These are phyloP conservation scores for Diaporthe eres DNA, from an alignment of 2,329 filamentous ascomycete genomes.

Conservation along the genomic window DNA sequence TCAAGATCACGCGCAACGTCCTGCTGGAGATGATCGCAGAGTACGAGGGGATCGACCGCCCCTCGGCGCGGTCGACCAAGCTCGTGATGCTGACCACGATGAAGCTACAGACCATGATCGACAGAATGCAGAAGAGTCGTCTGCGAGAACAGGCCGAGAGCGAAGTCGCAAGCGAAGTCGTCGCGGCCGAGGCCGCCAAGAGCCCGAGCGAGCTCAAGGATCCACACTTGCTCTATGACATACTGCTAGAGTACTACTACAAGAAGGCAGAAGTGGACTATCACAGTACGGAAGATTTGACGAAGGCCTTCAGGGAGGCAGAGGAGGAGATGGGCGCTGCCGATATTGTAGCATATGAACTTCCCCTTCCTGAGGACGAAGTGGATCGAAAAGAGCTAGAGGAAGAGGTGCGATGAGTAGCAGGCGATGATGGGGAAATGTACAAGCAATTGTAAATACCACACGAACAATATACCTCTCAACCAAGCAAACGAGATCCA, in stretches of 20 bases:
- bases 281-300: background rate
- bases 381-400: background rate
- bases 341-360: background rate
- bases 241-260: slow-evolving; percentile 38
- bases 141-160: background rate
- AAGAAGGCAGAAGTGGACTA: slow-evolving; percentile 22
- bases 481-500: background rate
- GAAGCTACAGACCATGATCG: slow-evolving; percentile 35
- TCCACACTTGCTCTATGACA: slow-evolving; percentile 29
- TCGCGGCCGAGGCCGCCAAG: background rate
- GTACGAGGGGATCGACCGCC: slow-evolving; percentile 41
- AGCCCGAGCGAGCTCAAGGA: slow-evolving; percentile 32
- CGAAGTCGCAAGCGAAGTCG: background rate
- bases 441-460: slow-evolving; percentile 13
- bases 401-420: background rate
- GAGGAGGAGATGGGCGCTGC: slow-evolving; percentile 36
- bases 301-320: background rate
- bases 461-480: slow-evolving; percentile 3
- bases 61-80: slow-evolving; percentile 41
- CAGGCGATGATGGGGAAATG: background rate
- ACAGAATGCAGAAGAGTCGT: slow-evolving; percentile 21
- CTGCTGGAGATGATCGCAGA: slow-evolving; percentile 53
- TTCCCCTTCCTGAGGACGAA: background rate
- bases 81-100: slow-evolving; percentile 39
- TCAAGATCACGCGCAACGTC: slow-evolving; percentile 49